Percentiles rank a stretch among this genome's conserved stretches.
These are phyloP conservation scores for Aristolochia californica DNA, from an alignment of 164 flowering plant genomes.

Conservation along the genomic window DNA sequence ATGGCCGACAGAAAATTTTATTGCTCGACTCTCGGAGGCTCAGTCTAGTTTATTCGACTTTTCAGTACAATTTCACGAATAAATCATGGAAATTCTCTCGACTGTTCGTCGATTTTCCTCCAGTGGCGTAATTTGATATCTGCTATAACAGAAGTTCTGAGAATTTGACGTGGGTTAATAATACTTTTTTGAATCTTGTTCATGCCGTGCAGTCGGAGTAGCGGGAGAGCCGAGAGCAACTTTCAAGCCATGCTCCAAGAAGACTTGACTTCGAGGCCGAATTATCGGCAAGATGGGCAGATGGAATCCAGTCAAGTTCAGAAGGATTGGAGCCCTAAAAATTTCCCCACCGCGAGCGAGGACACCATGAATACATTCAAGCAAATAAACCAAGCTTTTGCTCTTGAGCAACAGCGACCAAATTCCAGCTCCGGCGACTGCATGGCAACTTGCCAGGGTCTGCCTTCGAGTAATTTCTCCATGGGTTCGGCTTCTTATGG, in stretches of 20 bases:
- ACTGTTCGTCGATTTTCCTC: too few species aligned
- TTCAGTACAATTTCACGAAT: background rate
- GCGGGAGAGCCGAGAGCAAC: slow-evolving; percentile 28
- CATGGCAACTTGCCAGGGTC: too few species aligned
- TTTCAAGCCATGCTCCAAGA: slow-evolving; percentile 30
- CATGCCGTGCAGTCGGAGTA: slow-evolving; percentile 20
- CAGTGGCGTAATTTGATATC: too few species aligned
- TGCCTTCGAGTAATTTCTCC: slow-evolving; percentile 15
- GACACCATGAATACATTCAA: slow-evolving; percentile 20
- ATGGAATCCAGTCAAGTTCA: slow-evolving; percentile 16
- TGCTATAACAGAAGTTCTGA: too few species aligned
- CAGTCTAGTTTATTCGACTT: background rate
- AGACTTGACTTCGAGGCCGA: slow-evolving; percentile 22
- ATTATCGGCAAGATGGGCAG: slow-evolving; percentile 15
- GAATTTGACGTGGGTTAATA: too few species aligned
- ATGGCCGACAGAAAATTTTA: too few species aligned
- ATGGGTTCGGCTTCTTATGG: slow-evolving; percentile 31
- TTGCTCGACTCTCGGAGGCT: too few species aligned
- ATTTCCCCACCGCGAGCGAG: slow-evolving; percentile 15
- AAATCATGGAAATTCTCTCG: too few species aligned
- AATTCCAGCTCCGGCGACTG: slow-evolving; percentile 15
- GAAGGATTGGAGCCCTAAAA: slow-evolving; percentile 24
- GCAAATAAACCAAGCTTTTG: slow-evolving; percentile 21
- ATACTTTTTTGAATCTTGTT: too few species aligned
- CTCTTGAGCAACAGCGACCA: slow-evolving; percentile 23